Evolutionary conservation across 768 basidiomycete genomes (phyloP).

Genomic region (Phylloporus scabripes): DNA sequence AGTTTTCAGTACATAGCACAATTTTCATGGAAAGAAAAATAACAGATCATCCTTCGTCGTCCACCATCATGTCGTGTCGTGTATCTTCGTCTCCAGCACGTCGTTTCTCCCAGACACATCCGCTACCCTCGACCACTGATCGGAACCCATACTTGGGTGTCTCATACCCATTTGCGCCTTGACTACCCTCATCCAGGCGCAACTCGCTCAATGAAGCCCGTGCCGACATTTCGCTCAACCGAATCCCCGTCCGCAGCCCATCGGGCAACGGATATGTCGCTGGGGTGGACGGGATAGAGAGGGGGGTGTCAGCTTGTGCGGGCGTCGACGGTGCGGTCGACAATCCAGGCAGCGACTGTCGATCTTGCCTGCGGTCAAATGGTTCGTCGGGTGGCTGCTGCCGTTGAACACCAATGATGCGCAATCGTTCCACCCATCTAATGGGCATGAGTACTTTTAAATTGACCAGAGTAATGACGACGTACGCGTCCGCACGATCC

Average conservation of each 20-base stretch:
- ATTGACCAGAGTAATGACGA: conserved; percentile 11
- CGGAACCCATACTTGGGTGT: conserved; percentile 18
- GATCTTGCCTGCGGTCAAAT: conserved; percentile 8
- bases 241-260: conserved; percentile 22
- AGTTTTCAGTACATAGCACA: neutral
- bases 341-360: conserved; percentile 24
- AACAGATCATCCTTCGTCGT: conserved; percentile 13
- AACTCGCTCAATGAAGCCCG: conserved; percentile 29
- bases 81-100: neutral
- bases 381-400: conserved; percentile 27
- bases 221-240: conserved; percentile 23
- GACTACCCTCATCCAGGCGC: conserved; percentile 20
- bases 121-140: neutral
- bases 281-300: conserved; percentile 29
- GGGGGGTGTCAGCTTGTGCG: conserved; percentile 22
- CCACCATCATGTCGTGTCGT: conserved; percentile 15
- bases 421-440: conserved; percentile 81
- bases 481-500: conserved; percentile 81
- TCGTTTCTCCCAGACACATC: conserved; percentile 6
- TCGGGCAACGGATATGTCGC: conserved; percentile 24
- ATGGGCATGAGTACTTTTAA: conserved; percentile 3
- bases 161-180: conserved; percentile 11
- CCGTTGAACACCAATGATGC: conserved; percentile 71
- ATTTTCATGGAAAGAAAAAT: neutral
- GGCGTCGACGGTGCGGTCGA: conserved; percentile 30